A percentile compares a stretch with the other conserved stretches of the same genome.
phyloP scores from a whole-genome alignment of 75 land plant species.

The Azolla pinnata region DNA sequence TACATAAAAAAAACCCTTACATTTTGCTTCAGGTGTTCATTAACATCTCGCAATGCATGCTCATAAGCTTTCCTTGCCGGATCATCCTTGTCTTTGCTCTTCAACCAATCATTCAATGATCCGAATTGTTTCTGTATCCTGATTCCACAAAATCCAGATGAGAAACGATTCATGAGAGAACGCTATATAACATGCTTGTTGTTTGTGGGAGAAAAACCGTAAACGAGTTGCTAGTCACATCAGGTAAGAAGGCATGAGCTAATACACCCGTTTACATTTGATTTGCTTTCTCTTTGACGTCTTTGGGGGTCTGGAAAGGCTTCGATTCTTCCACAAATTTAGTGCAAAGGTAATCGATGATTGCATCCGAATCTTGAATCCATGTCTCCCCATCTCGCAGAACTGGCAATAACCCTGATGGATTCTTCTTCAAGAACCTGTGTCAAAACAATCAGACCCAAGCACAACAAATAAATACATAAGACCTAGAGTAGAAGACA shows the following conservation, averaged over 20 bases:
- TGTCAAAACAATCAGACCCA: too few species aligned
- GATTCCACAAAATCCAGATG: background rate
- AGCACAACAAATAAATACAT: too few species aligned
- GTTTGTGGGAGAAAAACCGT: too few species aligned
- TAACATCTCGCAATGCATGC: background rate
- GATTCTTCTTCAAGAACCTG: background rate
- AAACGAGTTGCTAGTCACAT: too few species aligned
- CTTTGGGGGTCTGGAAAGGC: background rate
- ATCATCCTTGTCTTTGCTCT: background rate
- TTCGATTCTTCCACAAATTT: background rate
- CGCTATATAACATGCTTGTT: too few species aligned
- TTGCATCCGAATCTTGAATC: background rate
- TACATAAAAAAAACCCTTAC: too few species aligned
- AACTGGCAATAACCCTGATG: background rate
- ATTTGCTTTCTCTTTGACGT: background rate
- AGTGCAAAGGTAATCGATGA: background rate
- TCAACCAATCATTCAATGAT: background rate
- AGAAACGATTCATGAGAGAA: too few species aligned
- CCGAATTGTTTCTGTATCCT: background rate
- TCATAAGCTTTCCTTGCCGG: background rate
- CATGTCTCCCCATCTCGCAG: background rate
- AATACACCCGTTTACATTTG: too few species aligned
- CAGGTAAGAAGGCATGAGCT: too few species aligned
- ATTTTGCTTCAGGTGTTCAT: background rate
- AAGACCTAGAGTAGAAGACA: too few species aligned